phyloP scores from a whole-genome alignment of 2,329 filamentous ascomycete genomes.

The Cladophialophora exuberans region DNA sequence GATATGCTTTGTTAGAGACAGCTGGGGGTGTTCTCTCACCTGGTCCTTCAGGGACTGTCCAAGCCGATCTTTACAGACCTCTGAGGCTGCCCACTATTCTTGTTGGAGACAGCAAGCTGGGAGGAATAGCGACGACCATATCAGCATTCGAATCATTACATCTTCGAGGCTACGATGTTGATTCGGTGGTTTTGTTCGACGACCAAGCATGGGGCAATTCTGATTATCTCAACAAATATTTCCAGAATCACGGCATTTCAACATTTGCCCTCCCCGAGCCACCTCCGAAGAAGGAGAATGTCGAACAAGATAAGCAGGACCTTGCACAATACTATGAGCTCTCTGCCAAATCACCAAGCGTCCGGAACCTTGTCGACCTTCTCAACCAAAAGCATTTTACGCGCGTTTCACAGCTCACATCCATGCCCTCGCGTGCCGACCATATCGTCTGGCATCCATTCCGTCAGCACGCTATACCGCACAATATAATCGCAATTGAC shows the following conservation, averaged over 20 bases:
- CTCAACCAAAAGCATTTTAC: constrained; percentile 59
- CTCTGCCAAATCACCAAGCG: constrained; percentile 43
- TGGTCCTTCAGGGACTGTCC: constrained; percentile 72
- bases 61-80: constrained; percentile 76
- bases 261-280: constrained; percentile 63
- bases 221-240: constrained; percentile 69
- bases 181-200: constrained; percentile 69
- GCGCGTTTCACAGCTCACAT: constrained; percentile 63
- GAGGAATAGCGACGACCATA: constrained; percentile 79
- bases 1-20: constrained; percentile 70
- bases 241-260: constrained; percentile 61
- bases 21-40: constrained; percentile 83
- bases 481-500: constrained; percentile 74
- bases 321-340: constrained; percentile 68
- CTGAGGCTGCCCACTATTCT: constrained; percentile 74
- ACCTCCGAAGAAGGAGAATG: constrained; percentile 51
- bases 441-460: constrained; percentile 82
- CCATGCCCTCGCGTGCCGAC: constrained; percentile 65
- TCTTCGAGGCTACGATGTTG: constrained; percentile 77
- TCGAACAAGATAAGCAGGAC: constrained; percentile 54
- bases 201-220: constrained; percentile 70
- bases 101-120: constrained; percentile 73
- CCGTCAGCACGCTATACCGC: constrained; percentile 71
- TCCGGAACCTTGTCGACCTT: constrained; percentile 53
- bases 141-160: constrained; percentile 77